These are phyloP conservation scores for Venturia pyrina DNA, from an alignment of 2,329 filamentous ascomycete genomes.

Conservation along the genomic window DNA sequence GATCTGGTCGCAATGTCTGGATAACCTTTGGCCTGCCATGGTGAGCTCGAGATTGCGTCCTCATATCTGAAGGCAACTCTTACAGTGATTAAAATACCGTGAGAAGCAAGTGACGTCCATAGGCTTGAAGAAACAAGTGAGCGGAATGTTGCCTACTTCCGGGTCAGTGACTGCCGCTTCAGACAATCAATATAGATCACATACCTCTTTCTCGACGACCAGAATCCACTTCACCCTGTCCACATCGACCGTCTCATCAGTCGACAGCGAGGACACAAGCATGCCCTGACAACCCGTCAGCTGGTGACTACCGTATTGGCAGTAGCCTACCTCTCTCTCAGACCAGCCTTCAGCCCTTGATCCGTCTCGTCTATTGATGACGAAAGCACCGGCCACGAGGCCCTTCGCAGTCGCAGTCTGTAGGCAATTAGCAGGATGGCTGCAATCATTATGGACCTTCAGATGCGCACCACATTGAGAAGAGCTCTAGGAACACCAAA, in stretches of 20 bases:
- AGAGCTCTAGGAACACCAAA: slow-evolving; percentile 53
- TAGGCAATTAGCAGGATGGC: background rate
- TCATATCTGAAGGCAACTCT: slow-evolving; percentile 12
- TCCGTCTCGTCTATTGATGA: slow-evolving; percentile 37
- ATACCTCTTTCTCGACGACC: slow-evolving; percentile 72
- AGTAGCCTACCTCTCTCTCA: slow-evolving; percentile 29
- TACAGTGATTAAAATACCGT: slow-evolving; percentile 62
- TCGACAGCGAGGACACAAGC: slow-evolving; percentile 46
- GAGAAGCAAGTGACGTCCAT: slow-evolving; percentile 40
- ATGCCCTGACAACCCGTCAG: slow-evolving; percentile 39
- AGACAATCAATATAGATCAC: background rate
- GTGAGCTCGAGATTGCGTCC: background rate
- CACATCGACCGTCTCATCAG: slow-evolving; percentile 43
- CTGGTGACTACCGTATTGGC: background rate
- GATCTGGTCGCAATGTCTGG: slow-evolving; percentile 62
- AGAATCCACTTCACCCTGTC: slow-evolving; percentile 51
- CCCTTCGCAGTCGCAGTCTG: slow-evolving; percentile 68
- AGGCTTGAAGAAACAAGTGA: slow-evolving; percentile 50
- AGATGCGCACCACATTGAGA: slow-evolving; percentile 55
- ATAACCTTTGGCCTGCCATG: slow-evolving; percentile 64
- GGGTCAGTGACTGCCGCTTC: background rate
- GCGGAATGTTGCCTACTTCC: slow-evolving; percentile 59
- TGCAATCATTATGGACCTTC: background rate
- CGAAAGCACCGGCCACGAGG: slow-evolving; percentile 51
- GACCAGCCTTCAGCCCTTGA: slow-evolving; percentile 30